Percentiles rank a stretch among this genome's conserved stretches.
Evolutionary conservation across 306 rosid species (phyloP).

Genomic region (Fragaria nilgerrensis): DNA sequence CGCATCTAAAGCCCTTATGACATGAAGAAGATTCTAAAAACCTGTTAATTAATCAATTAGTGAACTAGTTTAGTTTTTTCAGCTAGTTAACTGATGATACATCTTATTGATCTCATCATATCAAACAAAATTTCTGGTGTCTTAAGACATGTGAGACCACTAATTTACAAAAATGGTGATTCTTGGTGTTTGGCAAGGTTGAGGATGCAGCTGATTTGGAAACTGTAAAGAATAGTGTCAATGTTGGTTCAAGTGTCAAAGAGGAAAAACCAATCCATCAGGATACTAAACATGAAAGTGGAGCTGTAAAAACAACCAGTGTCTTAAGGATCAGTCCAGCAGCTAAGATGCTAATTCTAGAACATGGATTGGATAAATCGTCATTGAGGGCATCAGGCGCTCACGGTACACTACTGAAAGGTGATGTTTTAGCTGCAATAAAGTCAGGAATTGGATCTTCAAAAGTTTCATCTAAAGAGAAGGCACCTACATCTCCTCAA

Average conservation of each 20-base stretch:
- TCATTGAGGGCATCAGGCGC: slow-evolving; percentile 78
- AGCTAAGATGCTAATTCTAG: slow-evolving; percentile 75
- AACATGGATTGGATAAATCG: slow-evolving; percentile 77
- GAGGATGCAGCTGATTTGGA: slow-evolving; percentile 83
- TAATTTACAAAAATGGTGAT: slow-evolving; percentile 23
- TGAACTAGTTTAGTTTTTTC: background rate
- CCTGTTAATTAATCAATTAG: slow-evolving; percentile 14
- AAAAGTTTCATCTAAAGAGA: slow-evolving; percentile 57
- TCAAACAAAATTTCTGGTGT: slow-evolving; percentile 16
- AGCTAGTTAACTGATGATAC: background rate
- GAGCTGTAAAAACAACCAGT: slow-evolving; percentile 38
- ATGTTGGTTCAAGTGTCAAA: slow-evolving; percentile 46
- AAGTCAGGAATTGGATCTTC: slow-evolving; percentile 65
- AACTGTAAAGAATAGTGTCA: slow-evolving; percentile 51
- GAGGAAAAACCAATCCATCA: slow-evolving; percentile 48
- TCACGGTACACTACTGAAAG: slow-evolving; percentile 79
- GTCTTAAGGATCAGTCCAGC: slow-evolving; percentile 81
- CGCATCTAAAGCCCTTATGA: background rate
- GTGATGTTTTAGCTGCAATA: slow-evolving; percentile 86
- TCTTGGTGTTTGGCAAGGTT: slow-evolving; percentile 52
- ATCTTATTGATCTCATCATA: background rate
- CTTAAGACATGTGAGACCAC: slow-evolving; percentile 31
- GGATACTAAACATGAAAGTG: slow-evolving; percentile 41
- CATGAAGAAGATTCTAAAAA: background rate
- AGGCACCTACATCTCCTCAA: slow-evolving; percentile 45